phyloP scores from a whole-genome alignment of 352 stramenopile species.

The Phytophthora agathidicida region DNA sequence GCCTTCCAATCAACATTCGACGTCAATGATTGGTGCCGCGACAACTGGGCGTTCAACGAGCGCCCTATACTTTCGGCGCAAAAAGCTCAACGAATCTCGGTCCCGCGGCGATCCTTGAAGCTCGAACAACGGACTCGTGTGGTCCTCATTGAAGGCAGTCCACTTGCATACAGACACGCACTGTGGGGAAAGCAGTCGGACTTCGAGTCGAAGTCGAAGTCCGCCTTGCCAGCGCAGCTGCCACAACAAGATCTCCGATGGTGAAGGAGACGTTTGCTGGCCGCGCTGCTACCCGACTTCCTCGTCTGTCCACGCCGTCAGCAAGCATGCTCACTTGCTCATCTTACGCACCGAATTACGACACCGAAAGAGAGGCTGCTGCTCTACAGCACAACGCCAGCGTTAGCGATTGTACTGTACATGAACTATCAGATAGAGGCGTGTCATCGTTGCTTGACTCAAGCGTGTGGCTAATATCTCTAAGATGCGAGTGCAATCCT shows the following conservation, averaged over 20 bases:
- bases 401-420: too few relatives aligned
- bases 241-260: not conserved
- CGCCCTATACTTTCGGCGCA: slow-evolving; percentile 8
- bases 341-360: slow-evolving; percentile 15
- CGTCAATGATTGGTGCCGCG: not conserved
- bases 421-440: too few relatives aligned
- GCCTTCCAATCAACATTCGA: slow-evolving; percentile 2
- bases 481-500: not conserved
- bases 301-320: not conserved
- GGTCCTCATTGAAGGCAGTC: too few relatives aligned
- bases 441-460: not conserved
- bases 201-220: too few relatives aligned
- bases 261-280: not conserved
- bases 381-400: not conserved
- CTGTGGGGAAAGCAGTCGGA: too few relatives aligned
- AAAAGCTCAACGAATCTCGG: slow-evolving; percentile 11
- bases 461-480: not conserved
- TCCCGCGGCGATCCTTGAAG: slow-evolving; percentile 6
- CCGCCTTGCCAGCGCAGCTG: too few relatives aligned
- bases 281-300: slow-evolving; percentile 3
- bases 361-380: not conserved
- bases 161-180: too few relatives aligned
- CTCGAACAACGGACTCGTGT: not conserved
- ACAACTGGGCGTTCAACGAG: not conserved
- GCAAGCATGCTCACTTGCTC: not conserved